Evolutionary conservation across 768 basidiomycete species (phyloP).

Genomic region (Kondoa malvinella): DNA sequence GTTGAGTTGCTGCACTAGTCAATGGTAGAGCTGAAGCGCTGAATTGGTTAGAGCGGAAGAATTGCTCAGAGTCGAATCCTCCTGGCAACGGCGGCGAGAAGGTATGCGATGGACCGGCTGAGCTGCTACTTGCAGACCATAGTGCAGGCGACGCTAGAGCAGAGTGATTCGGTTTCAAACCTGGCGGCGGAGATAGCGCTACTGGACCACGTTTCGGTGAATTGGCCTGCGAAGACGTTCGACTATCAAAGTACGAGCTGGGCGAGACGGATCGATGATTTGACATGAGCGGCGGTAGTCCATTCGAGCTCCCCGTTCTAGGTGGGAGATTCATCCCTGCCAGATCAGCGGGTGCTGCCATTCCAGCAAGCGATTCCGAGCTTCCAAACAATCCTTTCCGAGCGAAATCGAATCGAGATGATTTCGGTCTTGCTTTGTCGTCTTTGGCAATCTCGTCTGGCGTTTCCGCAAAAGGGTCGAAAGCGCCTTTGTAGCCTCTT

Average conservation of each 20-base stretch:
- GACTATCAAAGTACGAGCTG: not conserved
- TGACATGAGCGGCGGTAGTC: not conserved
- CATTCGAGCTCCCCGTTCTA: not conserved
- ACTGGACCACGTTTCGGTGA: constrained; percentile 1
- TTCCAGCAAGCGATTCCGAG: not conserved
- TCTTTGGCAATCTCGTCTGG: constrained; percentile 6
- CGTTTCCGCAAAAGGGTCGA: constrained; percentile 28
- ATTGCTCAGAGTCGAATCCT: not conserved
- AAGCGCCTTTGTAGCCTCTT: constrained; percentile 25
- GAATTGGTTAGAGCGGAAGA: not conserved
- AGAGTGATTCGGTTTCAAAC: not conserved
- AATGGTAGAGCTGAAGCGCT: not conserved
- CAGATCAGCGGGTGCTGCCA: not conserved
- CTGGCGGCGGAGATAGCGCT: not conserved
- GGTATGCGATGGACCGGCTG: no score
- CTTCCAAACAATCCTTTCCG: constrained; percentile 7
- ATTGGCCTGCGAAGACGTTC: not conserved
- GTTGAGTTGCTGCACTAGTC: not conserved
- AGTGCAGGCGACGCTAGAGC: not conserved
- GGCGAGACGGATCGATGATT: not conserved
- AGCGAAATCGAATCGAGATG: constrained; percentile 28
- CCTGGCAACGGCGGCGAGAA: not conserved
- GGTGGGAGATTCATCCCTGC: not conserved
- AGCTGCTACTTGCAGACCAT: not conserved
- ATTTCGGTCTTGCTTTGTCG: constrained; percentile 18